A percentile compares a stretch with the other conserved stretches of the same genome.
Conservation (phyloP, 352 stramenopile species). For the Phytopythium helicoides region DNA sequence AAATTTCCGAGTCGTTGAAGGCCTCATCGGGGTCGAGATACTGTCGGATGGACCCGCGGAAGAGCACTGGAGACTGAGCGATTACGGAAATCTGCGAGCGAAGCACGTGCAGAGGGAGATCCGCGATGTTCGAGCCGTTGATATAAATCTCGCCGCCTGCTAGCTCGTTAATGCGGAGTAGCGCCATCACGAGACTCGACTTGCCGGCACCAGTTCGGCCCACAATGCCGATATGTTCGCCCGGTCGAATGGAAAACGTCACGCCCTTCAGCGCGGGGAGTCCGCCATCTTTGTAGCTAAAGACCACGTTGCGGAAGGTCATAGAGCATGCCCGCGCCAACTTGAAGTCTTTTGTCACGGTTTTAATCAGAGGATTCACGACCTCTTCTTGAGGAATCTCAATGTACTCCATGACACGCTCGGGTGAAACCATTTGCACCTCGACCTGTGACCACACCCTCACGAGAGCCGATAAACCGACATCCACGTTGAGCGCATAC, state of each 20-base stretch:
- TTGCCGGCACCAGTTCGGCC: conserved; percentile 81
- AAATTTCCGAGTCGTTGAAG: conserved; percentile 63
- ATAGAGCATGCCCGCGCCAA: conserved; percentile 74
- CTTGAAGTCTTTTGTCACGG: conserved; percentile 5
- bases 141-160: conserved; percentile 16
- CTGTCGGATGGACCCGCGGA: conserved; percentile 69
- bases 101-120: conserved; percentile 13
- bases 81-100: conserved; percentile 21
- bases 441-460: conserved; percentile 29
- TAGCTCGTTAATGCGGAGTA: conserved; percentile 82
- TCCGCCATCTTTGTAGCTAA: conserved; percentile 60
- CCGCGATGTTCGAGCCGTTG: conserved; percentile 18
- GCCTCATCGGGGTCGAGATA: conserved; percentile 84
- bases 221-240: conserved; percentile 67
- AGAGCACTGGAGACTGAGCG: conserved; percentile 75
- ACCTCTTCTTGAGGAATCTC: conserved; percentile 24
- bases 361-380: conserved; percentile 4
- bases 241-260: conserved; percentile 33
- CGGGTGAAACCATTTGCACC: conserved; percentile 41
- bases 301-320: conserved; percentile 63
- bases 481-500: conserved; percentile 77
- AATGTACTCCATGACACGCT: conserved; percentile 47
- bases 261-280: conserved; percentile 37
- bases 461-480: conserved; percentile 55
- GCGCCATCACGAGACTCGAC: conserved; percentile 53